These are phyloP conservation scores for Sclerotinia borealis DNA, from an alignment of 2,329 filamentous ascomycete genomes.

Conservation along the genomic window DNA sequence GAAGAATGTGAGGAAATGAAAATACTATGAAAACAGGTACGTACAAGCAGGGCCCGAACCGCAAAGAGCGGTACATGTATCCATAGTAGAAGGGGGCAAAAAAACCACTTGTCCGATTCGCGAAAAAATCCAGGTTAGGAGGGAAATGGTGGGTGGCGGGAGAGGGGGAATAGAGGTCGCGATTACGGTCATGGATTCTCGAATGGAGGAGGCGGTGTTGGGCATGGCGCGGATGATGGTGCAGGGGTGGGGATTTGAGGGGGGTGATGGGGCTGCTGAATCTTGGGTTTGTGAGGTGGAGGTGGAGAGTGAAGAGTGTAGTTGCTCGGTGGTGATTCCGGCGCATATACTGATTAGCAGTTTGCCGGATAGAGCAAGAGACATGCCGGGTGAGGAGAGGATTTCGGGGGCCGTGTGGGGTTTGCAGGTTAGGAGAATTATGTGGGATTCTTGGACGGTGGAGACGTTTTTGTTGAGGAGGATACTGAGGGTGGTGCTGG, in stretches of 20 bases:
- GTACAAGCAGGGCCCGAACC: conserved; percentile 59
- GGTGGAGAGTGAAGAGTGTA: conserved; percentile 51
- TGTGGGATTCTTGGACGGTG: conserved; percentile 61
- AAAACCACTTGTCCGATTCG: conserved; percentile 65
- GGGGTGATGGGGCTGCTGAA: conserved; percentile 35
- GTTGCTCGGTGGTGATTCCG: conserved; percentile 64
- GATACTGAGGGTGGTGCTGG: conserved; percentile 50
- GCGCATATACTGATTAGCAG: conserved; percentile 77
- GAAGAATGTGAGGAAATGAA: no score
- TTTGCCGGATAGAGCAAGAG: conserved; percentile 69
- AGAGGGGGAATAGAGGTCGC: conserved; percentile 55
- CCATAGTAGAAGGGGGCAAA: conserved; percentile 62
- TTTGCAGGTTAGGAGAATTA: conserved; percentile 76
- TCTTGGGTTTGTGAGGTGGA: neutral
- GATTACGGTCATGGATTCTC: conserved; percentile 80
- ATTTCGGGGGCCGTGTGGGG: conserved; percentile 67
- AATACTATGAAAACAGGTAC: no score
- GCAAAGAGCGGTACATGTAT: conserved; percentile 67
- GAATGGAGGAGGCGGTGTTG: conserved; percentile 73
- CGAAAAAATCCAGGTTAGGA: conserved; percentile 73
- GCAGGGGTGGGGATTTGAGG: neutral
- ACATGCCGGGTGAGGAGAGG: conserved; percentile 61
- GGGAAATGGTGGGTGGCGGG: conserved; percentile 43
- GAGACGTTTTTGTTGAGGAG: conserved; percentile 66
- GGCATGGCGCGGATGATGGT: conserved; percentile 64